These are phyloP conservation scores for Collybia mongolica DNA, from an alignment of 768 basidiomycete species.

Conservation along the genomic window DNA sequence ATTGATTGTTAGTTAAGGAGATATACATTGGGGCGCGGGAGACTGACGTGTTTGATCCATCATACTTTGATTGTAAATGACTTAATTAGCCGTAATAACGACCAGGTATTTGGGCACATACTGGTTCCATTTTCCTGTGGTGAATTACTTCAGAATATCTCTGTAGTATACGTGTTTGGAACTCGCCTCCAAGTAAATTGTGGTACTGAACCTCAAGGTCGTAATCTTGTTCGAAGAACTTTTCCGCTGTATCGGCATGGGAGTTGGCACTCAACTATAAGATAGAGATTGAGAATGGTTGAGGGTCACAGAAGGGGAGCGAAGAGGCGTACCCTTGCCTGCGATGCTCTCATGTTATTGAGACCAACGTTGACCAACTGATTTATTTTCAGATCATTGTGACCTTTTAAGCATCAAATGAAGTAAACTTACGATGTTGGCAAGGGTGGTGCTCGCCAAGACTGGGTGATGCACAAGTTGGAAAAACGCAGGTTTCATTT, in stretches of 20 bases:
- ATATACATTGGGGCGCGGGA: not conserved
- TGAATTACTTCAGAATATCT: not conserved
- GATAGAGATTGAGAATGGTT: not conserved
- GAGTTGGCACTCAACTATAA: slow-evolving; percentile 52
- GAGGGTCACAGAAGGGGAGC: not conserved
- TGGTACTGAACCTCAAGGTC: slow-evolving; percentile 64
- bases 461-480: slow-evolving; percentile 70
- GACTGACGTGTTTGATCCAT: slow-evolving; percentile 67
- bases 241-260: slow-evolving; percentile 52
- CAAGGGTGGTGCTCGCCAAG: slow-evolving; percentile 55
- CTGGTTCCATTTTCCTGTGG: slow-evolving; percentile 64
- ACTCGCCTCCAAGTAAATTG: slow-evolving; percentile 48
- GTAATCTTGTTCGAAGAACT: slow-evolving; percentile 59
- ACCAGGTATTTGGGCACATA: slow-evolving; percentile 22
- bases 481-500: slow-evolving; percentile 60
- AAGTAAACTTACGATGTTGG: slow-evolving; percentile 37
- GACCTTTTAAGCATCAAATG: too few species aligned
- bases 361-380: slow-evolving; percentile 54
- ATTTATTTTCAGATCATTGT: not conserved
- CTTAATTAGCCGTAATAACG: not conserved
- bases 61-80: slow-evolving; percentile 40
- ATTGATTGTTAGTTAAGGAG: not conserved
- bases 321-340: slow-evolving; percentile 42
- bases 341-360: slow-evolving; percentile 61
- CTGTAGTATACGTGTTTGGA: not conserved